phyloP scores from a whole-genome alignment of 768 basidiomycete species.

The Agrocybe chaxingu region DNA sequence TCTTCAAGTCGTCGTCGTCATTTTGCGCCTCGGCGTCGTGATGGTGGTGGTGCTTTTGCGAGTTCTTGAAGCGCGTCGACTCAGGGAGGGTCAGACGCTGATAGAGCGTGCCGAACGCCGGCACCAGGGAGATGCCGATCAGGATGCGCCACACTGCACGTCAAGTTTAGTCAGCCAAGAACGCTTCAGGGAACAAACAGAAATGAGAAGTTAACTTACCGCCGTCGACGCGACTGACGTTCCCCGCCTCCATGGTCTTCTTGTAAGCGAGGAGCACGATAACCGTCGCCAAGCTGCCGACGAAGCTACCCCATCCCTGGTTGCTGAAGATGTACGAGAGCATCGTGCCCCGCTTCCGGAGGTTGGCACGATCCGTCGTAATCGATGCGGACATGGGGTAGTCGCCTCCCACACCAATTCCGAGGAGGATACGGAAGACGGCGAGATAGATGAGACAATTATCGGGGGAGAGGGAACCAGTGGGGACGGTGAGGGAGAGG shows the following conservation, averaged over 20 bases:
- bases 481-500: slow-evolving; percentile 62
- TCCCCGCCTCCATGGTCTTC: slow-evolving; percentile 54
- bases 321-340: slow-evolving; percentile 76
- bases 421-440: slow-evolving; percentile 69
- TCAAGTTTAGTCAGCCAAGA: not conserved
- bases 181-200: not conserved
- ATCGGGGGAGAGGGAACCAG: slow-evolving; percentile 52
- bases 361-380: slow-evolving; percentile 61
- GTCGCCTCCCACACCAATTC: slow-evolving; percentile 77
- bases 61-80: slow-evolving; percentile 50
- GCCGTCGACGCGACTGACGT: slow-evolving; percentile 62
- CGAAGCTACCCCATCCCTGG: slow-evolving; percentile 75
- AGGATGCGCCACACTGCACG: slow-evolving; percentile 68
- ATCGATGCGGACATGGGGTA: slow-evolving; percentile 76
- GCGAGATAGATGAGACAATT: slow-evolving; percentile 58
- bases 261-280: slow-evolving; percentile 65
- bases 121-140: slow-evolving; percentile 70
- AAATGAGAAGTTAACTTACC: slow-evolving; percentile 32
- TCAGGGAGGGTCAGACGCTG: slow-evolving; percentile 74
- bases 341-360: slow-evolving; percentile 64
- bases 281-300: slow-evolving; percentile 60
- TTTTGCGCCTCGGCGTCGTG: slow-evolving; percentile 18
- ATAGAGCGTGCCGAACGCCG: slow-evolving; percentile 73
- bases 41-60: slow-evolving; percentile 30
- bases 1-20: slow-evolving; percentile 28